phyloP scores from a whole-genome alignment of 2,329 filamentous ascomycete species.

The Metarhizium rileyi region DNA sequence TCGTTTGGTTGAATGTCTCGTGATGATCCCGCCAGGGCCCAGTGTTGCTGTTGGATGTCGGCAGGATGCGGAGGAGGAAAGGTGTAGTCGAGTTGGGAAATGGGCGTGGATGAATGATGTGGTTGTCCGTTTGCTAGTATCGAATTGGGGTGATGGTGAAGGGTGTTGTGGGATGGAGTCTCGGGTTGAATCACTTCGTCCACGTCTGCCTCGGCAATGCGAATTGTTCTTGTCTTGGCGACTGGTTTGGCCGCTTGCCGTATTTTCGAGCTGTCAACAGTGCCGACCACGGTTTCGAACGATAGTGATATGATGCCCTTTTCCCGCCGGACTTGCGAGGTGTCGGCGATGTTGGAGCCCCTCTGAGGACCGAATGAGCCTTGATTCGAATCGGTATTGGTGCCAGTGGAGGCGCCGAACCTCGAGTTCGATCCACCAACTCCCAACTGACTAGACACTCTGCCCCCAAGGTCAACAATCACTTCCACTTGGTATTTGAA shows the following conservation, averaged over 20 bases:
- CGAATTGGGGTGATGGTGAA: conserved; percentile 12
- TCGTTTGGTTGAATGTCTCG: conserved; percentile 11
- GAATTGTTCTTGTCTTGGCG: conserved; percentile 23
- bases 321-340: conserved; percentile 73
- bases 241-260: conserved; percentile 16
- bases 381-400: conserved; percentile 16
- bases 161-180: conserved; percentile 1
- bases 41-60: conserved; percentile 4
- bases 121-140: conserved; percentile 11
- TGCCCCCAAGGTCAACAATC: conserved; percentile 83
- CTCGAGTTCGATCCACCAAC: conserved; percentile 45
- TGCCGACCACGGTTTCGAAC: conserved; percentile 83
- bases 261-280: conserved; percentile 56
- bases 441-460: conserved; percentile 63
- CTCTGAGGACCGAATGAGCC: conserved; percentile 21
- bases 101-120: conserved; percentile 17
- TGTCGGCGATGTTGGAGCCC: conserved; percentile 68
- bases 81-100: conserved; percentile 19
- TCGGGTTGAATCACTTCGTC: conserved; percentile 19
- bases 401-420: conserved; percentile 24
- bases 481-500: conserved; percentile 94
- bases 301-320: conserved; percentile 84
- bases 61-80: conserved; percentile 8
- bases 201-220: conserved; percentile 22
- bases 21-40: neutral